phyloP scores from a whole-genome alignment of 164 flowering plant genomes.

The Nymphaea colorata region DNA sequence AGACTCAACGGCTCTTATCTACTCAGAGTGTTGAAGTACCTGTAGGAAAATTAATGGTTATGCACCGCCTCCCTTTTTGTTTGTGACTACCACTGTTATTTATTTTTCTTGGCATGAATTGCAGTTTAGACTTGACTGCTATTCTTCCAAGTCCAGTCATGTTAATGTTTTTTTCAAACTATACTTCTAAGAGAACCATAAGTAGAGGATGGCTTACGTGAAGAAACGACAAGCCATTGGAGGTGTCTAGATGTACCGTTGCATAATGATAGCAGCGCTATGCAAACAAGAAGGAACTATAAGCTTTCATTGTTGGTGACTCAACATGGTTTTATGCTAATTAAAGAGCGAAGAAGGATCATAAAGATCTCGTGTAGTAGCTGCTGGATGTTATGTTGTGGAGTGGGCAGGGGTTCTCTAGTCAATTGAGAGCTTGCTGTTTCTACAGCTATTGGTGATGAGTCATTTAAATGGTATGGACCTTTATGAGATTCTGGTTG shows the following conservation, averaged over 20 bases:
- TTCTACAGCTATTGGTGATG: constrained; percentile 85
- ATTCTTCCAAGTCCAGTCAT: too few relatives aligned
- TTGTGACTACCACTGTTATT: too few relatives aligned
- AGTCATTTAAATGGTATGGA: constrained; percentile 57
- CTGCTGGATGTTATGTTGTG: constrained; percentile 78
- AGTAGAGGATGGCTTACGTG: neutral
- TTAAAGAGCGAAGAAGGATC: constrained; percentile 89
- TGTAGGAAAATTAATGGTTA: constrained; percentile 70
- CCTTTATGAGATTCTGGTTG: neutral
- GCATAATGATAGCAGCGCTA: neutral
- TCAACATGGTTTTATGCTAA: constrained; percentile 34
- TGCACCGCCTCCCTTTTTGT: constrained; percentile 2
- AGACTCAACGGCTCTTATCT: constrained; percentile 85
- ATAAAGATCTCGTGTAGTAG: constrained; percentile 74
- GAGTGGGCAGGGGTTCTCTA: constrained; percentile 74
- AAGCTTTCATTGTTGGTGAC: constrained; percentile 15
- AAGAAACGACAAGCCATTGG: neutral
- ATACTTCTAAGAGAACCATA: too few relatives aligned
- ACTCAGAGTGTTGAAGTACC: constrained; percentile 66
- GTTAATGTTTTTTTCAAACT: too few relatives aligned
- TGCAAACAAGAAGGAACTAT: neutral
- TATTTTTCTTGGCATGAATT: too few relatives aligned
- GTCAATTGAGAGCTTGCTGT: constrained; percentile 91
- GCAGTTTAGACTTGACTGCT: too few relatives aligned
- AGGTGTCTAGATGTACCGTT: neutral